Evolutionary conservation across 495 filamentous ascomycete genomes (phyloP).

Genomic region (Copromyces sp.): DNA sequence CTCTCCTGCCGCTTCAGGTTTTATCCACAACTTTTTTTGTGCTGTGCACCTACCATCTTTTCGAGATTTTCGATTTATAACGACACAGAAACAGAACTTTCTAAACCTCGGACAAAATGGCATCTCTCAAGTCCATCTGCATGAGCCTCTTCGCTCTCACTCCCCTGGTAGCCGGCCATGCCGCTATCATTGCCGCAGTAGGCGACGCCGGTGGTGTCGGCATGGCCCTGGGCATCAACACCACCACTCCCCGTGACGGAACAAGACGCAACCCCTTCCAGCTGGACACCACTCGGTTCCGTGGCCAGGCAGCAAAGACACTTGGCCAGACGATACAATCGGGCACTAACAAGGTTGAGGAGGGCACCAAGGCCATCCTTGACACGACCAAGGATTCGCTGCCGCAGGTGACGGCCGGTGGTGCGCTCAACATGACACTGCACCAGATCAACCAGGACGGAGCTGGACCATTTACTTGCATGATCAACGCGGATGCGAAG

Average conservation of each 20-base stretch:
- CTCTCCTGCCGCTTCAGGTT: constrained; percentile 19
- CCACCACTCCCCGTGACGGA: constrained; percentile 41
- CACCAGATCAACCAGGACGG: constrained; percentile 44
- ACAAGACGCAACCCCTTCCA: constrained; percentile 43
- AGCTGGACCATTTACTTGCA: constrained; percentile 36
- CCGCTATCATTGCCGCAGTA: constrained; percentile 36
- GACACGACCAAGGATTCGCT: constrained; percentile 34
- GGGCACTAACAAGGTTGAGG: constrained; percentile 38
- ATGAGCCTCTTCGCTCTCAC: constrained; percentile 19
- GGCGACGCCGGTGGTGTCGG: constrained; percentile 41
- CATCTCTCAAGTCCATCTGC: constrained; percentile 19
- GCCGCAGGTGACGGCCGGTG: constrained; percentile 39
- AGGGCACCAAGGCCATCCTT: constrained; percentile 37
- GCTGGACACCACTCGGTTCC: constrained; percentile 43
- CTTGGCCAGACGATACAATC: constrained; percentile 31
- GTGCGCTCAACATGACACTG: constrained; percentile 40
- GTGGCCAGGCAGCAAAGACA: constrained; percentile 30
- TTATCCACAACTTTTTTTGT: not conserved
- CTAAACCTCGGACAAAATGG: constrained; percentile 15
- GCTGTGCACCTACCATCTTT: not conserved
- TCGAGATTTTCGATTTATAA: not conserved
- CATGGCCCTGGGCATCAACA: constrained; percentile 38
- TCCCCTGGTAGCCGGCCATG: constrained; percentile 36
- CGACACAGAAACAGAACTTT: not conserved
- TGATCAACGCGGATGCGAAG: constrained; percentile 40